Base-by-base conservation (phyloP, 2,329 filamentous ascomycete species). In the Rhynchosporium graminicola region DNA sequence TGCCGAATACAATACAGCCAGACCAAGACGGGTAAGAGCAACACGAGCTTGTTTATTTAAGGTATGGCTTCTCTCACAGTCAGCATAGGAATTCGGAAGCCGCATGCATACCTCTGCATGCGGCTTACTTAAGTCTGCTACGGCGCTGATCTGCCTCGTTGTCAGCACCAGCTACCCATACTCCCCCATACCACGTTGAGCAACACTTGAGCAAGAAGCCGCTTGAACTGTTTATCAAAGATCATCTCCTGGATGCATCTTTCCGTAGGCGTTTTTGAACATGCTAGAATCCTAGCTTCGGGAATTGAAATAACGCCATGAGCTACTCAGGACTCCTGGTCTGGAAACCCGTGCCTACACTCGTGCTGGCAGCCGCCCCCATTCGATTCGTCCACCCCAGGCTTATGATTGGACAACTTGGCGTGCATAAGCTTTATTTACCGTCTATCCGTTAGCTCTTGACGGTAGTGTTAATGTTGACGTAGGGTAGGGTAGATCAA, bases 391-490 rank as follows among this genome's bases (percentile, higher is more conserved):
- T 10, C 33, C 9, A 10, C 6, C 26, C 8, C 3, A 7, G 9
- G 28, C 10, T 47, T 4, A 5, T 13, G 10, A 9, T 12, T 2
- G 26, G 10, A 26, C 28, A 31, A 5, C 1, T 48, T 48, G n/a
- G 13, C 43, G 15, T 28, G 10, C 26, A 29, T 26, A 48, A 48
- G 46, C 9, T 7, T 28, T 26, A 48, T 7, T 28, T 26, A 48
- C n/a, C 13, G 13, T 48, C 45, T 46, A 7, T 20, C 5, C 45
- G 45, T 20, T 29, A 47, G 43, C 46, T 29, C 3, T n/a, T n/a
- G 7, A 31, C 50, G 38, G 15, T 52, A 52, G 31, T 52, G 50
- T 38, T 52, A 15, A 38, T 52, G 50, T 52, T 52, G 33, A 52
- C 31, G 15, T 52, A 52, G 29, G 33, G 6, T 5, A 36, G 6